A percentile compares a stretch with the other conserved stretches of the same genome.
These are phyloP conservation scores for Echium plantagineum DNA, from an alignment of 257 asterid species.

Conservation along the genomic window DNA sequence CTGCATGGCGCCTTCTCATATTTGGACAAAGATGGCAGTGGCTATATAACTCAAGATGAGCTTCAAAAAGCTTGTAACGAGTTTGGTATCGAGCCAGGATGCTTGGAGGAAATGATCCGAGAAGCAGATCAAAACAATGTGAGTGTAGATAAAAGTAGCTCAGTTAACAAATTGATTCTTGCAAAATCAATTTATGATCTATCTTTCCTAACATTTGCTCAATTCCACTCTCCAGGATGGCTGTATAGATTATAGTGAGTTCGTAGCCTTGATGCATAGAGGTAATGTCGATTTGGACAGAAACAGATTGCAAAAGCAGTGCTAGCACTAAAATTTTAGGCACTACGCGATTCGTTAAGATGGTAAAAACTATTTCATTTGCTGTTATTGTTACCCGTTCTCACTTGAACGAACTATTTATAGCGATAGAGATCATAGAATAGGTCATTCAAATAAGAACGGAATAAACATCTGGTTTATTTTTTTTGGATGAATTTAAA, in stretches of 20 bases:
- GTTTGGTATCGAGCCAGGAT: constrained; percentile 52
- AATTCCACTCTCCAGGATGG: constrained; percentile 17
- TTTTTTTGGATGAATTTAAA: no score
- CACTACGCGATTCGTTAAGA: no score
- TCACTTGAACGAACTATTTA: no score
- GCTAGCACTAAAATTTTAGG: no score
- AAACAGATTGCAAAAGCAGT: no score
- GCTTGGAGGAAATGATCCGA: constrained; percentile 61
- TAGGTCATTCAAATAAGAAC: no score
- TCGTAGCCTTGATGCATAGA: constrained; percentile 16
- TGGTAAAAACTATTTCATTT: no score
- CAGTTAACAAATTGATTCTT: no score
- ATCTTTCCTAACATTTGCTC: background rate
- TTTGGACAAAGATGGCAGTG: constrained; percentile 83
- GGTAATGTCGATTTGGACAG: background rate
- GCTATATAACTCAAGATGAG: constrained; percentile 72
- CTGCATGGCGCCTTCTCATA: constrained; percentile 66
- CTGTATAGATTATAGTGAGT: constrained; percentile 19
- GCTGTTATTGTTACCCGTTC: no score
- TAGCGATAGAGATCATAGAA: no score
- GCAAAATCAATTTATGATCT: no score
- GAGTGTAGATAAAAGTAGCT: constrained; percentile 11
- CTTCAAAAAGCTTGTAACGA: constrained; percentile 83
- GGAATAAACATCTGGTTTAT: no score
- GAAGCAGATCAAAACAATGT: constrained; percentile 88